Percentiles rank a stretch among this genome's conserved stretches.
These are phyloP conservation scores for Termitomyces titanicus DNA, from an alignment of 768 basidiomycete species.

Conservation along the genomic window DNA sequence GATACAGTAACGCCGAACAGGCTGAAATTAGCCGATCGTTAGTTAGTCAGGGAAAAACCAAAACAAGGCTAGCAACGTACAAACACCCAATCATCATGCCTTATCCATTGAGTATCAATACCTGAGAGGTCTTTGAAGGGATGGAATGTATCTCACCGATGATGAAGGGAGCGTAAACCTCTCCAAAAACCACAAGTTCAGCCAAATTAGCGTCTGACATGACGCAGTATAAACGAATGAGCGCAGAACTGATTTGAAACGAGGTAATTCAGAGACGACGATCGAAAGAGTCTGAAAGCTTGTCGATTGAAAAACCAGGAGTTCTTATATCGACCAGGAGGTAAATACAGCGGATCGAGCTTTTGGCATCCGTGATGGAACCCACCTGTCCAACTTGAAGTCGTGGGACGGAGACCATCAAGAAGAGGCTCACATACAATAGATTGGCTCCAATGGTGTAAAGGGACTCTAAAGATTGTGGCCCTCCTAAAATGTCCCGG, in stretches of 20 bases:
- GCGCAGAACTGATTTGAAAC: not conserved
- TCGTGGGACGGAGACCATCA: not conserved
- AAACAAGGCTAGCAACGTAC: not conserved
- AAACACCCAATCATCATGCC: slow-evolving; percentile 14
- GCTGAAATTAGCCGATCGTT: not conserved
- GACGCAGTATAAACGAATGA: not conserved
- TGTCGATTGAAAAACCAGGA: not conserved
- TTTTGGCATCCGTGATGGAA: not conserved
- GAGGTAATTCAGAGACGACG: not conserved
- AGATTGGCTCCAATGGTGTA: too few species aligned
- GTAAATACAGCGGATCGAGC: not conserved
- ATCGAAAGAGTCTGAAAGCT: not conserved
- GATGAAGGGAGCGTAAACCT: slow-evolving; percentile 8
- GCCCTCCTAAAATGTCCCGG: too few species aligned
- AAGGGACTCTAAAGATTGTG: too few species aligned
- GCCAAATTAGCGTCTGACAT: not conserved
- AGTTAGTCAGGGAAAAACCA: not conserved
- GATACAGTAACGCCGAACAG: slow-evolving; percentile 9
- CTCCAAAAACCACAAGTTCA: slow-evolving; percentile 4
- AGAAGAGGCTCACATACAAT: not conserved
- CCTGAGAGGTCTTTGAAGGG: not conserved
- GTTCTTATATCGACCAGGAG: not conserved
- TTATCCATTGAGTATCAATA: not conserved
- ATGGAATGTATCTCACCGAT: not conserved
- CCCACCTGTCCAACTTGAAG: not conserved